Evolutionary conservation across 345 rosid genomes (phyloP).

Genomic region (Eucalyptus fibrosa): DNA sequence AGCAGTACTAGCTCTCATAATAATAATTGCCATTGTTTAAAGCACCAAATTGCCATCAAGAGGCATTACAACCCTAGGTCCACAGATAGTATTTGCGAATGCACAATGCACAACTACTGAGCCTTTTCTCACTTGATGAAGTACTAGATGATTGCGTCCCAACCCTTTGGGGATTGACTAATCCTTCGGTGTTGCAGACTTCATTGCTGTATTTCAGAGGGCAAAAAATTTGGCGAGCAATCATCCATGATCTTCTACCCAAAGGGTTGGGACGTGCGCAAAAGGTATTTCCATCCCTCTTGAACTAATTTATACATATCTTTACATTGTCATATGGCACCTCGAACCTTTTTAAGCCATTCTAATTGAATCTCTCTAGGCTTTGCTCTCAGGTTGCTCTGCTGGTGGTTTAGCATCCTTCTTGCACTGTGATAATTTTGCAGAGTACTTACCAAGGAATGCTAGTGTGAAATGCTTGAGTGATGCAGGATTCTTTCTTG

Average conservation of each 20-base stretch:
- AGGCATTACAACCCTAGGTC: not conserved
- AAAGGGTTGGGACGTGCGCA: constrained; percentile 57
- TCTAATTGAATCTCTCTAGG: constrained; percentile 19
- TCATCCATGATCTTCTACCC: constrained; percentile 73
- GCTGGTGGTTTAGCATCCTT: constrained; percentile 91
- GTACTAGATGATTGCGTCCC: not conserved
- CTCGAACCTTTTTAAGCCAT: not conserved
- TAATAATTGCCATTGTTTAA: not conserved
- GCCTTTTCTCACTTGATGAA: not conserved
- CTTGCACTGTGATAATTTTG: constrained; percentile 64
- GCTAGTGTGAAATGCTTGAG: constrained; percentile 87
- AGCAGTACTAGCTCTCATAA: not conserved
- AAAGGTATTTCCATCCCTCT: constrained; percentile 29
- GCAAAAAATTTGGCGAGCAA: constrained; percentile 79
- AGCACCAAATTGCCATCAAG: not conserved
- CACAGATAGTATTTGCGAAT: not conserved
- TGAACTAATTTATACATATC: not conserved
- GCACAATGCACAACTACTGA: not conserved
- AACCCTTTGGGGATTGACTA: not conserved
- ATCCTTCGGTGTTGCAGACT: constrained; percentile 34
- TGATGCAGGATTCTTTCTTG: constrained; percentile 91
- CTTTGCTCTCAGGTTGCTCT: constrained; percentile 96
- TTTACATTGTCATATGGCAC: not conserved
- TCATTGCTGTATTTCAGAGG: constrained; percentile 88
- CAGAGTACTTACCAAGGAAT: constrained; percentile 38